These are phyloP conservation scores for Logfia minima DNA, from an alignment of 129 eudicot species.

Conservation along the genomic window DNA sequence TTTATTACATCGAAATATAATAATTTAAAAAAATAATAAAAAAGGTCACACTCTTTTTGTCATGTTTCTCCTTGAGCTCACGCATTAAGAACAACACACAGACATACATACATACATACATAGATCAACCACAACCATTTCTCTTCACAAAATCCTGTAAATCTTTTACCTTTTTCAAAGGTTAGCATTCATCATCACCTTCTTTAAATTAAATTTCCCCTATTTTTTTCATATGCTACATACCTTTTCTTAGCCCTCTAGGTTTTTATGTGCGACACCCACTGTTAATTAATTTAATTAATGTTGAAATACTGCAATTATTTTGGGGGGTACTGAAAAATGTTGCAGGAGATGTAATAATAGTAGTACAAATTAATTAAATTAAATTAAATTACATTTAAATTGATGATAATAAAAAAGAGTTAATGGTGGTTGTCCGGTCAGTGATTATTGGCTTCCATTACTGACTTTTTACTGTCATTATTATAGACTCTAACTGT, in stretches of 20 bases:
- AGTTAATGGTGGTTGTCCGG: constrained; percentile 24
- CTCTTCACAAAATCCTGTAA: constrained; percentile 3
- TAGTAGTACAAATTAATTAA: neutral
- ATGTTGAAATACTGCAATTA: constrained; percentile 27
- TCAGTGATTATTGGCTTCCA: constrained; percentile 37
- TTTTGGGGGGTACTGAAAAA: constrained; percentile 21
- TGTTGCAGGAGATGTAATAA: constrained; percentile 27
- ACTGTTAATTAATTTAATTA: neutral
- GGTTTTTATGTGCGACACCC: neutral
- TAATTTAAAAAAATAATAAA: neutral
- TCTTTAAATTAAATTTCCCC: neutral
- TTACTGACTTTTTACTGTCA: constrained; percentile 30
- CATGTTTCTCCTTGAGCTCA: constrained; percentile 31
- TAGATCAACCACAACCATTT: neutral
- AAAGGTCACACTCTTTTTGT: constrained; percentile 48
- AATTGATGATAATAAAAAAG: neutral
- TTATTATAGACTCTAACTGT: constrained; percentile 15
- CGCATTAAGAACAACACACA: constrained; percentile 27
- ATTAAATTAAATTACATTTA: too few relatives aligned
- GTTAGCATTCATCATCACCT: constrained; percentile 17
- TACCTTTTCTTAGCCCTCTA: neutral
- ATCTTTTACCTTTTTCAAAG: neutral
- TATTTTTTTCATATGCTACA: neutral
- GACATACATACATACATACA: neutral
- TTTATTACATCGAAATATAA: too few relatives aligned